Percentiles rank a stretch among this genome's conserved stretches.
These are phyloP conservation scores for Leptographium wingfieldii DNA, from an alignment of 2,329 filamentous ascomycete genomes.

Conservation along the genomic window DNA sequence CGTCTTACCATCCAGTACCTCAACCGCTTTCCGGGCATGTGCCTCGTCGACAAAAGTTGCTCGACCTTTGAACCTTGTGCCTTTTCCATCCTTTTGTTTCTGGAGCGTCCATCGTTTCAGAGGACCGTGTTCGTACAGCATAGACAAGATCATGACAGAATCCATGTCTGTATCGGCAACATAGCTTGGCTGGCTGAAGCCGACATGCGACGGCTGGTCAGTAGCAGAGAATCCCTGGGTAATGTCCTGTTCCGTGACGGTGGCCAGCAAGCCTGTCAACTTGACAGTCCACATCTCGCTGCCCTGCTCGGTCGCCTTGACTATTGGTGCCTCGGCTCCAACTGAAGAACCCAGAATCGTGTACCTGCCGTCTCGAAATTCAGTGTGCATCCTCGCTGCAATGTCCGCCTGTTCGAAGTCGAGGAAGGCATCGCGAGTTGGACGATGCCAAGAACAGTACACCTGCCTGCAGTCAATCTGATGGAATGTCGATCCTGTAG, in stretches of 20 bases:
- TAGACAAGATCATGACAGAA: slow-evolving; percentile 15
- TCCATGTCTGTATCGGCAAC: slow-evolving; percentile 12
- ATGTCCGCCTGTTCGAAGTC: slow-evolving; percentile 15
- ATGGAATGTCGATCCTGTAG: slow-evolving; percentile 14
- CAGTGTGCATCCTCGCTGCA: slow-evolving; percentile 12
- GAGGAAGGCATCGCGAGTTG: slow-evolving; percentile 17
- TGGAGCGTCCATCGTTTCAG: slow-evolving; percentile 23
- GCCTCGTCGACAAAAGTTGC: slow-evolving; percentile 25
- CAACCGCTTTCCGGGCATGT: slow-evolving; percentile 22
- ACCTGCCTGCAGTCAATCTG: slow-evolving; percentile 22
- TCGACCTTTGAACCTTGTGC: slow-evolving; percentile 25
- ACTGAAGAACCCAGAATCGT: slow-evolving; percentile 7
- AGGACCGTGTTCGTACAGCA: slow-evolving; percentile 19
- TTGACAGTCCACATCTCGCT: slow-evolving; percentile 13
- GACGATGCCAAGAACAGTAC: slow-evolving; percentile 23
- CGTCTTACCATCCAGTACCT: slow-evolving; percentile 17
- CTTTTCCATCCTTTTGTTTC: slow-evolving; percentile 6
- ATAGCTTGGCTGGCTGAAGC: slow-evolving; percentile 14
- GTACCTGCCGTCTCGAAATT: slow-evolving; percentile 14
- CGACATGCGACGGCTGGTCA: slow-evolving; percentile 12
- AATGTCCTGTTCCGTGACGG: slow-evolving; percentile 11
- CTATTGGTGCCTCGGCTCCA: slow-evolving; percentile 5
- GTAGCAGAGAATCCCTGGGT: slow-evolving; percentile 8
- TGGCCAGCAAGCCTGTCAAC: slow-evolving; percentile 14
- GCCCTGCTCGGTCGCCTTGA: slow-evolving; percentile 4